Base-by-base conservation (phyloP, 2,329 filamentous ascomycete genomes). In the Capronia americana region DNA sequence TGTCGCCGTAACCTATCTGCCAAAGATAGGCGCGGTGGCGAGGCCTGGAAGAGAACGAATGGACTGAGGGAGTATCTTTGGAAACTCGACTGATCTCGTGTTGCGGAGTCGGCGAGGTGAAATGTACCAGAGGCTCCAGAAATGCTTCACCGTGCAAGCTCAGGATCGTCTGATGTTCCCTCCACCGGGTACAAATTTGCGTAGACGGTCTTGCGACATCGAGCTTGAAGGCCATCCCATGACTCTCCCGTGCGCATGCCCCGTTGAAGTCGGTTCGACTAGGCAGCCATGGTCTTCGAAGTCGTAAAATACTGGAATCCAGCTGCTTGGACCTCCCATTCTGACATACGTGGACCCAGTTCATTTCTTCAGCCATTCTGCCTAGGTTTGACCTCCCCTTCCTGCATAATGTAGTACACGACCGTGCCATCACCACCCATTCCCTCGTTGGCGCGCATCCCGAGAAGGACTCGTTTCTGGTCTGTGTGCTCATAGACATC, bases 341-440 rank as follows among this genome's bases (percentile, higher is more conserved):
- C n/a, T 20, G 24, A 12, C 4, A n/a, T n/a, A 30, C 28, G 14
- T 1, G 8, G 28, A 20, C 4, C 24, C 20, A 5, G 1, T n/a
- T 17, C 26, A 14, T 20, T 20, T 8, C 14, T 28, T 71, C 65
- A 71, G 32, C 69, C 69, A 75, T 89, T 89, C 76, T 89, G 87
- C 69, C 87, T 79, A 12, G 87, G 87, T 77, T 89, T 89, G 30
- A 89, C 85, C 60, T 86, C 81, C 4, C 87, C 87, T 73, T 89
- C 87, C 71, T 88, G 86, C 57, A 88, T 81, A 68, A 89, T 82
- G 74, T 90, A 90, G 74, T 89, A 90, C 44, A 87, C 85, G 32
- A 89, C 81, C 0, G 87, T 89, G 50, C 87, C 87, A 74, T 89
- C 87, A 7, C 81, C 81, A 34, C 80, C 81, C 73, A 77, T 77